These are phyloP conservation scores for Cyberlindnera japonica DNA, from an alignment of 805 yeast genomes.

Conservation along the genomic window DNA sequence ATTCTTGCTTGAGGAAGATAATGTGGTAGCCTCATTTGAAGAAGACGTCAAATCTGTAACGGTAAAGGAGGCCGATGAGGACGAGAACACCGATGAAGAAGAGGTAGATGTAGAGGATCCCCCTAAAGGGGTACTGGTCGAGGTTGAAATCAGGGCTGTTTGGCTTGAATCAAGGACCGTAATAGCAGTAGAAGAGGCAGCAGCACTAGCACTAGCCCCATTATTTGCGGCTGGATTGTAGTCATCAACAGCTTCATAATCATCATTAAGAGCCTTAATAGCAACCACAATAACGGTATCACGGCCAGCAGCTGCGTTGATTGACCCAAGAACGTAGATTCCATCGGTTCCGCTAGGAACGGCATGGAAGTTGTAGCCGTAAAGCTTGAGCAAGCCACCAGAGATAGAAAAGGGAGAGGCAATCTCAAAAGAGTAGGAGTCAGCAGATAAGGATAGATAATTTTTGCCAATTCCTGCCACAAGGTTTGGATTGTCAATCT, in stretches of 20 bases:
- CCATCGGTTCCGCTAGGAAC: slow-evolving; percentile 19
- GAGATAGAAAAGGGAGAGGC: slow-evolving; percentile 17
- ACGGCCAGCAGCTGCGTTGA: slow-evolving; percentile 19
- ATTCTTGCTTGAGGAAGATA: no score
- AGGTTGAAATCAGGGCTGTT: no score
- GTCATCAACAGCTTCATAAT: slow-evolving; percentile 4
- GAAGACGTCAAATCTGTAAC: no score
- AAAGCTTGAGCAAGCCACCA: slow-evolving; percentile 17
- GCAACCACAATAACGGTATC: slow-evolving; percentile 7
- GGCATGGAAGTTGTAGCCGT: slow-evolving; percentile 20
- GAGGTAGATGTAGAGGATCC: background rate
- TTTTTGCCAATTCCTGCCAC: slow-evolving; percentile 20
- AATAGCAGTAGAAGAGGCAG: background rate
- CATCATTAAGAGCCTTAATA: slow-evolving; percentile 9
- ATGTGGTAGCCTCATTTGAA: no score
- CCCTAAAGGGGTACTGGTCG: background rate
- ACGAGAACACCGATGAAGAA: background rate
- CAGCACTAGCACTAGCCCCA: slow-evolving; percentile 1
- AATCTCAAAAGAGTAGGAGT: slow-evolving; percentile 7
- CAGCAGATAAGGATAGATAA: slow-evolving; percentile 11
- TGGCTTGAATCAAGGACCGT: background rate
- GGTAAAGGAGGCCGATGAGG: no score
- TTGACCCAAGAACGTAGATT: slow-evolving; percentile 17
- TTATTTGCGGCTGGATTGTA: slow-evolving; percentile 3
- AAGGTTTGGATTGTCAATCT: slow-evolving; percentile 1